Conservation (phyloP, 805 yeast species). For the Kodamaea sagamina region DNA sequence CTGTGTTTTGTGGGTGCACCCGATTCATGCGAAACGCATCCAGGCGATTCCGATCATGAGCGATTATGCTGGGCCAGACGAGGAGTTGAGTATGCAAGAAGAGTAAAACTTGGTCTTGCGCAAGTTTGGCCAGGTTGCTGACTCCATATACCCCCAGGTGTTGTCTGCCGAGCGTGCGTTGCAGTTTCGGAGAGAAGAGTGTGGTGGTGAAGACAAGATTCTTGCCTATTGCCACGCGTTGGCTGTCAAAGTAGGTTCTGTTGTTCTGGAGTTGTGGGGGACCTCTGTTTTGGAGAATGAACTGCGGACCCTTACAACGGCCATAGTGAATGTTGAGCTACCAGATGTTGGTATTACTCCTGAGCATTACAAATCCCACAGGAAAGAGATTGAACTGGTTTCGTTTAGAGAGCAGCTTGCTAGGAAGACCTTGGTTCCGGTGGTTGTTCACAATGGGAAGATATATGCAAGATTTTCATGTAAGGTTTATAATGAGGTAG, state of each 20-base stretch:
- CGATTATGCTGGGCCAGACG: conserved; percentile 39
- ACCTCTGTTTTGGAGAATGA: conserved; percentile 38
- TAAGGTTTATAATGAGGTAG: conserved; percentile 59
- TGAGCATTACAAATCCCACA: conserved; percentile 11
- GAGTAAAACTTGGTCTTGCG: conserved; percentile 35
- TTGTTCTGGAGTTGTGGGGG: conserved; percentile 42
- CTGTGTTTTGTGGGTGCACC: conserved; percentile 59
- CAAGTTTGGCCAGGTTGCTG: conserved; percentile 41
- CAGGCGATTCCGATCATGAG: conserved; percentile 63
- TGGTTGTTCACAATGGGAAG: conserved; percentile 38
- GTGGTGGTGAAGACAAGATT: conserved; percentile 63
- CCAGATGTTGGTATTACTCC: conserved; percentile 26
- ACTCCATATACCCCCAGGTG: conserved; percentile 37
- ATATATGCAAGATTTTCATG: conserved; percentile 52
- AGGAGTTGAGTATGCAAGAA: conserved; percentile 20
- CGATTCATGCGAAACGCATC: conserved; percentile 47
- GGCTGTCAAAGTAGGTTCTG: conserved; percentile 44
- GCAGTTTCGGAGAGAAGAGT: conserved; percentile 50
- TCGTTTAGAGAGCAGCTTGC: conserved; percentile 7
- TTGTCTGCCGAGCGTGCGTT: conserved; percentile 48
- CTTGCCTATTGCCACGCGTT: conserved; percentile 47
- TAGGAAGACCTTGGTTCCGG: conserved; percentile 50
- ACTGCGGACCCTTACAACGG: conserved; percentile 35
- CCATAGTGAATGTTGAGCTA: conserved; percentile 47
- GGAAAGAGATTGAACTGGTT: neutral